These are phyloP conservation scores for Stagonosporopsis chrysanthemi DNA, from an alignment of 2,329 filamentous ascomycete species.

Conservation along the genomic window DNA sequence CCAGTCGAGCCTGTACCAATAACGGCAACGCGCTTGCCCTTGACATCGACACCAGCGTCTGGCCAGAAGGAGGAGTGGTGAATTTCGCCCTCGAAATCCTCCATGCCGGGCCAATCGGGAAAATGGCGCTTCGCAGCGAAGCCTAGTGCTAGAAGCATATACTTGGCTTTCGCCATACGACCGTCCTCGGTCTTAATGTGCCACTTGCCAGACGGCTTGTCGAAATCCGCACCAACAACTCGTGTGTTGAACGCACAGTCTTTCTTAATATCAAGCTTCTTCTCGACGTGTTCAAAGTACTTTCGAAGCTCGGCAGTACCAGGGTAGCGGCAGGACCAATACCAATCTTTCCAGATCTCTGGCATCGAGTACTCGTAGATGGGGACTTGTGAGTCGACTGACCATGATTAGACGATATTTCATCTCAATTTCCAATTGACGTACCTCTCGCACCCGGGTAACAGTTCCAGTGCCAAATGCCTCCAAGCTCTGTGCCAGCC, in stretches of 20 bases:
- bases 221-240: constrained; percentile 61
- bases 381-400: constrained; percentile 56
- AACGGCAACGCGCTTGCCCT: constrained; percentile 66
- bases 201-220: constrained; percentile 60
- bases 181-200: constrained; percentile 60
- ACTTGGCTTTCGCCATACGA: constrained; percentile 58
- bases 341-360: constrained; percentile 63
- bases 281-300: constrained; percentile 69
- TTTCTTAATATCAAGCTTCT: constrained; percentile 63
- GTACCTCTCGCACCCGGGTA: constrained; percentile 53
- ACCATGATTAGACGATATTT: not conserved
- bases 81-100: constrained; percentile 66
- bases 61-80: constrained; percentile 70
- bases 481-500: constrained; percentile 52
- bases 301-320: constrained; percentile 59
- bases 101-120: constrained; percentile 66
- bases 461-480: constrained; percentile 57
- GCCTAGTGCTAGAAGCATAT: constrained; percentile 62
- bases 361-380: constrained; percentile 58
- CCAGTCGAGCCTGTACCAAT: constrained; percentile 72
- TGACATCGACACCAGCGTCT: constrained; percentile 62
- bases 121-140: constrained; percentile 69
- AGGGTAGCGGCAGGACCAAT: constrained; percentile 63
- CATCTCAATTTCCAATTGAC: not conserved
- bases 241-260: constrained; percentile 65